Conservation (phyloP, 2,329 filamentous ascomycete species). For the Cercospora sojina region DNA sequence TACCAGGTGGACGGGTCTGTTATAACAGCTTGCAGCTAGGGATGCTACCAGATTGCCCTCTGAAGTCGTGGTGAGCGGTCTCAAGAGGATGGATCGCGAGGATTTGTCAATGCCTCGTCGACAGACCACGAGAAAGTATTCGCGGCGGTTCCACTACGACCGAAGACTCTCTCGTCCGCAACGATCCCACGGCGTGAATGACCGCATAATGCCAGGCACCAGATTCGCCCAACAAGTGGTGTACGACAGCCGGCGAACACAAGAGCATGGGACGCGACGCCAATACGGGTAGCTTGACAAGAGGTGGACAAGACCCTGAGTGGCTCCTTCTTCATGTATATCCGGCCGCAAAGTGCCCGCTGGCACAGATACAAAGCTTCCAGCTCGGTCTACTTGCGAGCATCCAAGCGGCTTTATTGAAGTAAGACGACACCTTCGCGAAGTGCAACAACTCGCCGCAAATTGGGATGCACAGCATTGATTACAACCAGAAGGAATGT, state of each 20-base stretch:
- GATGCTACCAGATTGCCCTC: background rate
- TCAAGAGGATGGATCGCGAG: background rate
- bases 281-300: background rate
- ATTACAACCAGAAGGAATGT: background rate
- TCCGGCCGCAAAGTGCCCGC: background rate
- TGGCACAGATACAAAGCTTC: background rate
- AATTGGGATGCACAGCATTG: background rate
- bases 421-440: background rate
- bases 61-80: background rate
- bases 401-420: background rate
- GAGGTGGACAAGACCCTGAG: background rate
- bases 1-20: background rate
- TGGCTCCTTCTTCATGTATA: background rate
- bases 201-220: background rate
- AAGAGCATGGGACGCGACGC: background rate
- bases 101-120: background rate
- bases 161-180: background rate
- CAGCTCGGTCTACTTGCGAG: background rate
- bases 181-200: background rate
- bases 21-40: background rate
- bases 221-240: background rate
- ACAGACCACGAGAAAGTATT: background rate
- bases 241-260: background rate
- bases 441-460: background rate
- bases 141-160: background rate